Evolutionary conservation across 2,329 filamentous ascomycete species (phyloP).

Genomic region (Dryadomyces quercus-mongolicae): DNA sequence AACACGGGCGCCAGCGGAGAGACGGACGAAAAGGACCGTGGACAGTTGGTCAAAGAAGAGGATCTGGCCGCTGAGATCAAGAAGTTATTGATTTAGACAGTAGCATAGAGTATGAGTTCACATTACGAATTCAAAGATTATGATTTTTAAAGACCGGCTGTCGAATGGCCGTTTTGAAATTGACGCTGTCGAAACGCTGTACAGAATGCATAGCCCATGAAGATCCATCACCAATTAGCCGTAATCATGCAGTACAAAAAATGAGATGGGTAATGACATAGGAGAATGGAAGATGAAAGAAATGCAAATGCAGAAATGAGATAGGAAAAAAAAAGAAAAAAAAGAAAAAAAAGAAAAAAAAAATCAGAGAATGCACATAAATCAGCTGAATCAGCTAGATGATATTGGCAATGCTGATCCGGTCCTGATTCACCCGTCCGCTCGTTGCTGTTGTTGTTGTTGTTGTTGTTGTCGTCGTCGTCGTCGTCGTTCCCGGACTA

Average conservation of each 20-base stretch:
- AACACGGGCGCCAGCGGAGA: conserved; percentile 35
- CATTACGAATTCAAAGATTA: too few relatives aligned
- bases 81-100: conserved; percentile 13
- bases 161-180: neutral
- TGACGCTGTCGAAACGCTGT: neutral
- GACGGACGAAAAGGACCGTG: conserved; percentile 83
- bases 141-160: neutral
- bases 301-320: neutral
- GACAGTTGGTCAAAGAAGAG: conserved; percentile 56
- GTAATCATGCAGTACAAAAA: neutral
- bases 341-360: neutral
- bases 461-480: conserved; percentile 6
- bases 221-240: too few relatives aligned
- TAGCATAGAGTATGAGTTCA: neutral
- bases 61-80: conserved; percentile 54
- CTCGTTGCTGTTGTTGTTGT: conserved; percentile 7
- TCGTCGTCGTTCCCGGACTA: neutral
- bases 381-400: conserved; percentile 14
- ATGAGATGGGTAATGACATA: too few relatives aligned
- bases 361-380: too few relatives aligned
- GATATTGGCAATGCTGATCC: conserved; percentile 33
- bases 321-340: neutral
- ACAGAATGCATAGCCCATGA: too few relatives aligned
- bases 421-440: conserved; percentile 22
- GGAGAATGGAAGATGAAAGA: neutral